Base-by-base conservation (phyloP, 2,329 filamentous ascomycete species). In the Pseudocercospora fuligena region DNA sequence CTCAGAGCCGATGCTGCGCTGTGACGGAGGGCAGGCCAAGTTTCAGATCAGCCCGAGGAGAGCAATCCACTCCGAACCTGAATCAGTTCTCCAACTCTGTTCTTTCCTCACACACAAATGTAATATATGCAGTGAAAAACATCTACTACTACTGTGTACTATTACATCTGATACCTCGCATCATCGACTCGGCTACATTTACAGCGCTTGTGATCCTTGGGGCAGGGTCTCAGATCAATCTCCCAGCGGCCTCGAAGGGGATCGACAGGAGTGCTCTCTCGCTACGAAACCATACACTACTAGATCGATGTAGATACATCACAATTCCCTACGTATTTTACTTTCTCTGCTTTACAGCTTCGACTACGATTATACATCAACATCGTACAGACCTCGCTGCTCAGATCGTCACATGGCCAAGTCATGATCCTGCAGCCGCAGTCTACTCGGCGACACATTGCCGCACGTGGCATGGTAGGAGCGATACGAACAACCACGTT, bases 11-110 rank as follows among this genome's bases (percentile, higher is more conserved):
- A 31, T 46, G 31, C 49, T 54, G 61, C 49, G 53, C 31, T 63
- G 61, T 63, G 46, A 63, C 61, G 61, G 36, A 14, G 25, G 61
- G 36, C 36, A 29, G 61, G 21, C 51, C 25, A 27, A 16, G 25
- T 14, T n/a, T 54, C 25, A 25, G 9, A 21, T 49, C 19, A 25
- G 21, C 21, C 51, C 19, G 19, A 53, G 46, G 47, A 21, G 23
- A n/a, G 47, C 47, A 23, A 51, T 51, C 47, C 47, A 23, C 23
- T 3, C 47, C 47, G 47, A 51, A 51, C 36, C 36, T 40, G 33
- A 36, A 2, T 36, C 33, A 36, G 33, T 2, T 14, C 4, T 31
- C 6, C 29, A 31, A 31, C 29, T 31, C 29, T 31, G 29, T 8
- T 31, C 29, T 31, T 31, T 31, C 29, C 29, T 8, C 6, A 14